phyloP scores from a whole-genome alignment of 2,329 filamentous ascomycete species.

The Epichloe coenophiala region DNA sequence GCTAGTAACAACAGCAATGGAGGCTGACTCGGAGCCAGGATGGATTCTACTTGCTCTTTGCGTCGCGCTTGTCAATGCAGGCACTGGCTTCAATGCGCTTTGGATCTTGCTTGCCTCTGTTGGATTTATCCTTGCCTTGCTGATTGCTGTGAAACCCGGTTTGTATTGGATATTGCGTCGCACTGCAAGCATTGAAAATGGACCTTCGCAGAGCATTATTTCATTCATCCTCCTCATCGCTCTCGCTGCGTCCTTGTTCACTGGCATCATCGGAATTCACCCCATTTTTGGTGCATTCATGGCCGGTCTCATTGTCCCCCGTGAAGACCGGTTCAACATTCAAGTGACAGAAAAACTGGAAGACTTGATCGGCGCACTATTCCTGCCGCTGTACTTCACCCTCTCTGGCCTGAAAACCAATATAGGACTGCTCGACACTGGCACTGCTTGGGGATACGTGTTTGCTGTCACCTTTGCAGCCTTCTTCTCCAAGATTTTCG shows the following conservation, averaged over 20 bases:
- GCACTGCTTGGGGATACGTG: constrained; percentile 82
- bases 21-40: constrained; percentile 11
- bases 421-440: constrained; percentile 67
- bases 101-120: constrained; percentile 68
- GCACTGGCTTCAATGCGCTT: constrained; percentile 66
- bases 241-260: constrained; percentile 73
- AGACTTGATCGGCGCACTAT: constrained; percentile 71
- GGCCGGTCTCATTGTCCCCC: constrained; percentile 72
- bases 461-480: constrained; percentile 70
- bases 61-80: constrained; percentile 83
- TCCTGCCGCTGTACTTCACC: constrained; percentile 86
- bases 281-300: constrained; percentile 91
- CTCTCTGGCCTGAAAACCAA: constrained; percentile 83
- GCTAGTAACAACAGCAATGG: too few species aligned
- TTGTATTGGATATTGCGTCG: constrained; percentile 63
- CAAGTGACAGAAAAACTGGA: constrained; percentile 90
- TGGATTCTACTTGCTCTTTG: constrained; percentile 91
- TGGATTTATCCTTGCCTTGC: constrained; percentile 64
- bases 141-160: constrained; percentile 56
- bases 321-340: constrained; percentile 80
- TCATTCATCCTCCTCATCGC: constrained; percentile 69
- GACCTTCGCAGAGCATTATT: constrained; percentile 75
- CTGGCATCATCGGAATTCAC: constrained; percentile 79
- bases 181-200: constrained; percentile 70
- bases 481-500: constrained; percentile 73